Base-by-base conservation (phyloP, 352 stramenopile species). In the Phytophthora hybrid region DNA sequence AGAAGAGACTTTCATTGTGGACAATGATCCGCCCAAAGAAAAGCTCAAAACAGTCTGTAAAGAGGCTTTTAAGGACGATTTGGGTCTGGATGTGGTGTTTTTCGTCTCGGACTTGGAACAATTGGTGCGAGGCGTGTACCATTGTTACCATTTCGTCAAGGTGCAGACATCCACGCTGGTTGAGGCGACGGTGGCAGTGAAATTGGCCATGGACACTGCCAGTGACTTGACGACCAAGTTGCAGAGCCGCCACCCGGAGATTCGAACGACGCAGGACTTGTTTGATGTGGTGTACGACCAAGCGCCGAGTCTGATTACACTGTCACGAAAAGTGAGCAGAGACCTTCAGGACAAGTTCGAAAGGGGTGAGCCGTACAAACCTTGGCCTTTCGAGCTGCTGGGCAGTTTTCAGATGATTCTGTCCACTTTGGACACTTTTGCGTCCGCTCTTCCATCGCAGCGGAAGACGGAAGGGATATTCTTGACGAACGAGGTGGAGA, bases 361-460 rank as follows among this genome's bases (percentile, higher is more conserved):
- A 14, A 18, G 47, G 19, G 19, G 47, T 8, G 47, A 54, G 47
- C 47, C 19, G 47, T 54, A 31, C 47, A 54, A 26, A 10, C 47
- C 19, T 9, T 54, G 21, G n/a, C 47, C 47, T 19, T 54, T 54
- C 47, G 47, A 54, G 47, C 19, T 54, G 47, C 19, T 54, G n/a
- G 47, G 47, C 5, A 29, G n/a, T 6, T 54, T 54, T 9, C 47
- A 54, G 47, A 54, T 54, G 47, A 54, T 54, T 54, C 47, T 54
- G n/a, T 13, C 9, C n/a, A 54, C n/a, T 18, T 54, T 31, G 4
- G 21, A 54, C n/a, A 54, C 47, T 6, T 54, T 54, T 26, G 47
- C 47, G n/a, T 54, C 47, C 19, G 47, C 47, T 54, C 47, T 54
- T 54, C 47, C 47, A 4, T 29, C 47, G 47, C n/a, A 16, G 19